A percentile compares a stretch with the other conserved stretches of the same genome.
Evolutionary conservation across 257 asterid species (phyloP).

Genomic region (Fraxinus pennsylvanica): DNA sequence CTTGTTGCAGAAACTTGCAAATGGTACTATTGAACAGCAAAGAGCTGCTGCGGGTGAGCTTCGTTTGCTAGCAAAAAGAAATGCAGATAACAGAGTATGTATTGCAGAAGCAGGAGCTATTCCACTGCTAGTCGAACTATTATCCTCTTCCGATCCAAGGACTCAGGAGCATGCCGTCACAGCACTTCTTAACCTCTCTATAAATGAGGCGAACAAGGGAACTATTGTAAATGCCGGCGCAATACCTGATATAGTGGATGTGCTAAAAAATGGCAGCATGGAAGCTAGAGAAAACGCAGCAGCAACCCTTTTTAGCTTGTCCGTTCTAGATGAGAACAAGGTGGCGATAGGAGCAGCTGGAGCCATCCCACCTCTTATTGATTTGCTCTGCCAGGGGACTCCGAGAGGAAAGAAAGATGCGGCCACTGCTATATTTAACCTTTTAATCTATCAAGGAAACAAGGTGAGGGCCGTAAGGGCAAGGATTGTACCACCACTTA

Average conservation of each 20-base stretch:
- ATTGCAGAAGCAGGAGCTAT: constrained; percentile 96
- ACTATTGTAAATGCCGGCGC: constrained; percentile 84
- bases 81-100: constrained; percentile 86
- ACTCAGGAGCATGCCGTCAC: constrained; percentile 96
- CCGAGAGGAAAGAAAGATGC: constrained; percentile 97
- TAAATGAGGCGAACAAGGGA: constrained; percentile 85
- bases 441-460: constrained; percentile 84
- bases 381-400: constrained; percentile 74
- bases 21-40: constrained; percentile 71
- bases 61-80: constrained; percentile 92
- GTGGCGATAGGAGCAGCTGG: constrained; percentile 93
- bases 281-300: constrained; percentile 95
- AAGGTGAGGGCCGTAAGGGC: constrained; percentile 88
- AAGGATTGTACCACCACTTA: constrained; percentile 76
- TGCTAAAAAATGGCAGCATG: constrained; percentile 75
- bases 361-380: constrained; percentile 86
- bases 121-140: constrained; percentile 75
- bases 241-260: constrained; percentile 78
- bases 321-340: constrained; percentile 84
- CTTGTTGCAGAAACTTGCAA: constrained; percentile 68
- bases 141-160: constrained; percentile 68
- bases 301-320: constrained; percentile 86
- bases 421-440: constrained; percentile 92
- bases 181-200: constrained; percentile 88
- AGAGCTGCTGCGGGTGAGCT: constrained; percentile 96